A percentile compares a stretch with the other conserved stretches of the same genome.
These are phyloP conservation scores for Trifolium subterraneum DNA, from an alignment of 306 rosid genomes.

Conservation along the genomic window DNA sequence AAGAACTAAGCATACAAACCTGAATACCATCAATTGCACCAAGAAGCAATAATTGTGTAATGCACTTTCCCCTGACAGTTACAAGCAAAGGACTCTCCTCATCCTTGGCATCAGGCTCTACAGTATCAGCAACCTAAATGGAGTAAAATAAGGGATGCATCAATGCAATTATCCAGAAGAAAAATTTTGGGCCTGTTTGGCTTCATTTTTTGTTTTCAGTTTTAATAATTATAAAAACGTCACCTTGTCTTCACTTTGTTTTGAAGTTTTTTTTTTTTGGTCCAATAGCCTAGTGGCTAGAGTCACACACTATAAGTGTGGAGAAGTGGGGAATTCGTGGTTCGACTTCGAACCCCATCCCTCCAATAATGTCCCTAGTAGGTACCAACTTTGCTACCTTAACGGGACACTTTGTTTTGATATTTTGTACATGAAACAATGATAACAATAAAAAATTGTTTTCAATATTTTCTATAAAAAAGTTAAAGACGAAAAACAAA, in stretches of 20 bases:
- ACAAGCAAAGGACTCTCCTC: constrained; percentile 81
- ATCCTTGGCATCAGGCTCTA: constrained; percentile 68
- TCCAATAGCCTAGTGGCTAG: too few species aligned
- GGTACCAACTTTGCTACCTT: too few species aligned
- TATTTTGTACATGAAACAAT: not conserved
- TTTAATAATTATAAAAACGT: not conserved
- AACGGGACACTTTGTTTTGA: not conserved
- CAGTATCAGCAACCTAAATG: constrained; percentile 70
- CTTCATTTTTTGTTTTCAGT: constrained; percentile 10
- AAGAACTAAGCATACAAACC: constrained; percentile 57
- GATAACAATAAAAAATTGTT: not conserved
- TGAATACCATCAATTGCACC: constrained; percentile 92
- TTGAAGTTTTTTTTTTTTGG: too few species aligned
- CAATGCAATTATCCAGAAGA: constrained; percentile 30
- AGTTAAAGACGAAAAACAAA: too few species aligned
- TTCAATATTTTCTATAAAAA: not conserved
- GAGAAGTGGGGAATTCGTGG: too few species aligned
- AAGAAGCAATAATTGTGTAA: constrained; percentile 88
- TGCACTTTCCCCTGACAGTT: constrained; percentile 89
- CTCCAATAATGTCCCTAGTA: too few species aligned
- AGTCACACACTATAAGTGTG: too few species aligned
- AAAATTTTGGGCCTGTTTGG: constrained; percentile 2
- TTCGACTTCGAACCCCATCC: too few species aligned
- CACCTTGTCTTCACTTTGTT: not conserved
- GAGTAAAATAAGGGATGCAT: constrained; percentile 35